These are phyloP conservation scores for Naganishia kalamii DNA, from an alignment of 768 basidiomycete species.

Conservation along the genomic window DNA sequence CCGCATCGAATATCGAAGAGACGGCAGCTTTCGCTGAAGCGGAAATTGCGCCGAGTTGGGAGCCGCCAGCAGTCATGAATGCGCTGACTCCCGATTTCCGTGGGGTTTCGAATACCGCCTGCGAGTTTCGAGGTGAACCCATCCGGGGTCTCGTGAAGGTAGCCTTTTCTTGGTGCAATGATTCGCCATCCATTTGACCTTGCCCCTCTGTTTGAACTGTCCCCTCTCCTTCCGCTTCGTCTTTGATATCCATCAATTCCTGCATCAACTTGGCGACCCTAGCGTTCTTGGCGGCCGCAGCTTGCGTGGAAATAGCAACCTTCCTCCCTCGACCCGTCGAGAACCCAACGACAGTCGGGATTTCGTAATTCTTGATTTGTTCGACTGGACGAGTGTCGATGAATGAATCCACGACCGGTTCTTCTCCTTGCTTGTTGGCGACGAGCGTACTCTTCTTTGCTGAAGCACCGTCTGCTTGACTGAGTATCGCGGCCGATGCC, in stretches of 20 bases:
- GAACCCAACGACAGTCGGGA: neutral
- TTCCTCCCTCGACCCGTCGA: neutral
- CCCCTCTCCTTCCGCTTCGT: neutral
- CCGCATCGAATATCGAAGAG: conserved; percentile 1
- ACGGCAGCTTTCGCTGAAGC: neutral
- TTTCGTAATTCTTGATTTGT: neutral
- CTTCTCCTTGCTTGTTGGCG: neutral
- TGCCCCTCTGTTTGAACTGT: neutral
- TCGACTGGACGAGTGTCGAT: conserved; percentile 6
- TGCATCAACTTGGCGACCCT: conserved; percentile 9
- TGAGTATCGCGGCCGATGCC: neutral
- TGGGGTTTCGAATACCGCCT: neutral
- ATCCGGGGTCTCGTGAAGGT: neutral
- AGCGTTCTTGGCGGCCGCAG: neutral
- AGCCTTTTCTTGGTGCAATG: neutral
- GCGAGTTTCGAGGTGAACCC: neutral
- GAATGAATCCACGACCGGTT: neutral
- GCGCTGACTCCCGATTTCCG: neutral
- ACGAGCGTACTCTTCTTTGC: neutral
- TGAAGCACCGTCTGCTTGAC: neutral
- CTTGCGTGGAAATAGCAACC: neutral
- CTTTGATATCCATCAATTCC: conserved; percentile 7
- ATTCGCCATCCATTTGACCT: neutral
- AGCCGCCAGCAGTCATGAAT: neutral
- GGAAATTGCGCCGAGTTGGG: neutral